These are phyloP conservation scores for Jaapia argillacea DNA, from an alignment of 768 basidiomycete species.

Conservation along the genomic window DNA sequence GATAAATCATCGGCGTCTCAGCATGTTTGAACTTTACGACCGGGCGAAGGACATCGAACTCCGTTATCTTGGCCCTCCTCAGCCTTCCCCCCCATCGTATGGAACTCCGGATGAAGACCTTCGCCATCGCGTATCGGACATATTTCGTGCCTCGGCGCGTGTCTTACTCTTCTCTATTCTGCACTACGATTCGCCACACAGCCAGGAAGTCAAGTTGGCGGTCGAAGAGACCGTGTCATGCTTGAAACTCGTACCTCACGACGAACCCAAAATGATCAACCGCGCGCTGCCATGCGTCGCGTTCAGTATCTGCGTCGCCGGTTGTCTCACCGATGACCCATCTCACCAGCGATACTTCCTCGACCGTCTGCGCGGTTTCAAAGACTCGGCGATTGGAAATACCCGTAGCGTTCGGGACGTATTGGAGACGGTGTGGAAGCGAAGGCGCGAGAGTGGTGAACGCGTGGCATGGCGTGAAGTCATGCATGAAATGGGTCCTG, in stretches of 20 bases:
- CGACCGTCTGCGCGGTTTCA: conserved; percentile 34
- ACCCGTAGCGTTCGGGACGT: conserved; percentile 42
- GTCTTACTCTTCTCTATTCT: conserved; percentile 73
- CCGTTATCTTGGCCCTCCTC: conserved; percentile 19
- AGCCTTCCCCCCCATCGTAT: conserved; percentile 22
- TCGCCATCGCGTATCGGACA: conserved; percentile 31
- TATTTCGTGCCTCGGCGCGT: conserved; percentile 64
- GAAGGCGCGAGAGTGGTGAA: conserved; percentile 27
- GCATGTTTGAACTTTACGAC: conserved; percentile 48
- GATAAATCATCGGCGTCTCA: conserved; percentile 32
- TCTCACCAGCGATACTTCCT: conserved; percentile 32
- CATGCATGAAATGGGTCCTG: conserved; percentile 29
- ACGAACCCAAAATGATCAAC: conserved; percentile 35
- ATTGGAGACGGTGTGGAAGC: conserved; percentile 49
- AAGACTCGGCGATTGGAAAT: conserved; percentile 49
- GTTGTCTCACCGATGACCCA: conserved; percentile 50
- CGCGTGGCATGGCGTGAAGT: conserved; percentile 57
- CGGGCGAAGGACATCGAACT: conserved; percentile 43
- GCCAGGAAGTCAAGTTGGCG: conserved; percentile 47
- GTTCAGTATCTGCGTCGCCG: conserved; percentile 67
- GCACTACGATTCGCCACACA: conserved; percentile 60
- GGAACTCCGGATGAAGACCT: background rate
- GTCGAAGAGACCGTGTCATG: conserved; percentile 44
- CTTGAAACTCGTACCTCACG: conserved; percentile 28
- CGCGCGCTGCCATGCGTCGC: conserved; percentile 54